Conservation (phyloP, 805 yeast genomes). For the Yamadazyma scolyti region DNA sequence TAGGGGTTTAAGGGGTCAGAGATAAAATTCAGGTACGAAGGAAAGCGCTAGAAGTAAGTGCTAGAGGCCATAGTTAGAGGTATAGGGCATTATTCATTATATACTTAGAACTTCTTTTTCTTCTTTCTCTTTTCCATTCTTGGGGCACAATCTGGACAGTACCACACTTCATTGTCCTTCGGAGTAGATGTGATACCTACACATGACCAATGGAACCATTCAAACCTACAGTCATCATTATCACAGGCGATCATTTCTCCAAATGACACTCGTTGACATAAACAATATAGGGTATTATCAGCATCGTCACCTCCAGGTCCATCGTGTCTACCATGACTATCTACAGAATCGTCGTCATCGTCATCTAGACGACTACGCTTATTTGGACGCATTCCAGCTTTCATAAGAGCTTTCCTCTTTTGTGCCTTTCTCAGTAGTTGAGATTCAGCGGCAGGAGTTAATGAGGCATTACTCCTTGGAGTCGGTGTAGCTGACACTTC, state of each 20-base stretch:
- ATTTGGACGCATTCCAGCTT: slow-evolving; percentile 14
- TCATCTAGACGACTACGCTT: slow-evolving; percentile 21
- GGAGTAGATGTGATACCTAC: slow-evolving; percentile 89
- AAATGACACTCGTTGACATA: slow-evolving; percentile 91
- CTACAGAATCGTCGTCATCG: slow-evolving; percentile 16
- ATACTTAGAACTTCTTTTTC: slow-evolving; percentile 28
- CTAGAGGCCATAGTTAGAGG: too few relatives aligned
- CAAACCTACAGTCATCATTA: slow-evolving; percentile 78
- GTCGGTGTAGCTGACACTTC: slow-evolving; percentile 30
- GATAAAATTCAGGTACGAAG: too few relatives aligned
- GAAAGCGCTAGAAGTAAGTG: too few relatives aligned
- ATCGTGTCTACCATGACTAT: slow-evolving; percentile 13
- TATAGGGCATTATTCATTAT: too few relatives aligned
- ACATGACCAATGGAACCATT: slow-evolving; percentile 97
- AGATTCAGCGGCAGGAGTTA: slow-evolving; percentile 13
- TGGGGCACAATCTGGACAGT: slow-evolving; percentile 77
- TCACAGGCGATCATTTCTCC: slow-evolving; percentile 99
- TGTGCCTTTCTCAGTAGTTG: slow-evolving; percentile 17
- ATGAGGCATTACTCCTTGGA: slow-evolving; percentile 19
- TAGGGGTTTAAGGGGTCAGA: too few relatives aligned
- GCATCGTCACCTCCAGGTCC: slow-evolving; percentile 38
- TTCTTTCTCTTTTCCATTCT: slow-evolving; percentile 43
- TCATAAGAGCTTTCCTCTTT: slow-evolving; percentile 22
- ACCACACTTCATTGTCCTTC: slow-evolving; percentile 78
- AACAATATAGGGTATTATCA: slow-evolving; percentile 62